Conservation (phyloP, 2,329 filamentous ascomycete species). For the Dryadomyces sulphureus region DNA sequence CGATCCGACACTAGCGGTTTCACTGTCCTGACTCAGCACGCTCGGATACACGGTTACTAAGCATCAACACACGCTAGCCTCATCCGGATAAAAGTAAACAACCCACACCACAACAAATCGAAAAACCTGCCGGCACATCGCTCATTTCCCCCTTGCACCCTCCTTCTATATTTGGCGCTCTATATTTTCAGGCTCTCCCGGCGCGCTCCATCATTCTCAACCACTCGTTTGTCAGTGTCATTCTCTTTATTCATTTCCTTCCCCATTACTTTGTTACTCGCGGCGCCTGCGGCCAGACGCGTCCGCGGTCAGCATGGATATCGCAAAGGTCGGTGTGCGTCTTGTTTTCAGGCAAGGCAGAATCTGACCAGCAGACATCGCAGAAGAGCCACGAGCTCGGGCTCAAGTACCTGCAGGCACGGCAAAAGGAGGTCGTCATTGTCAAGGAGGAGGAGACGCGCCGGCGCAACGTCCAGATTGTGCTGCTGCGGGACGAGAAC, state of each 20-base stretch:
- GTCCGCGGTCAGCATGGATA: constrained; percentile 17
- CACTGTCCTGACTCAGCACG: not conserved
- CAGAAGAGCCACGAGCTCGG: constrained; percentile 44
- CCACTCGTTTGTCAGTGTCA: not conserved
- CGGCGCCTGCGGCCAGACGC: constrained; percentile 2
- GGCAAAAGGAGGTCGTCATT: constrained; percentile 51
- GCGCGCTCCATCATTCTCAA: not conserved
- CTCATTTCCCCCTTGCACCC: not conserved
- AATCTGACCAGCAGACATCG: constrained; percentile 22
- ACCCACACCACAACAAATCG: constrained; percentile 5
- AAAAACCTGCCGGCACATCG: too few species aligned
- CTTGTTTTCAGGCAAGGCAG: too few species aligned
- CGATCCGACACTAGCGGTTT: constrained; percentile 2
- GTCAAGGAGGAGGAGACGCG: constrained; percentile 63
- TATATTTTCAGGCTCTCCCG: not conserved
- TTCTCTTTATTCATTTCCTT: not conserved
- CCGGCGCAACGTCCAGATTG: constrained; percentile 49
- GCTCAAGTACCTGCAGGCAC: constrained; percentile 50
- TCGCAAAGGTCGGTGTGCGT: constrained; percentile 22
- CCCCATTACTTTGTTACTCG: not conserved
- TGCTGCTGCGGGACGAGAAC: constrained; percentile 64
- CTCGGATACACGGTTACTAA: not conserved
- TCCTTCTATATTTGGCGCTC: not conserved
- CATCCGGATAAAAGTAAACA: constrained; percentile 9
- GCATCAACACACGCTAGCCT: not conserved